Conservation (phyloP, 768 basidiomycete species). For the Porpolomopsis calyptriformis region DNA sequence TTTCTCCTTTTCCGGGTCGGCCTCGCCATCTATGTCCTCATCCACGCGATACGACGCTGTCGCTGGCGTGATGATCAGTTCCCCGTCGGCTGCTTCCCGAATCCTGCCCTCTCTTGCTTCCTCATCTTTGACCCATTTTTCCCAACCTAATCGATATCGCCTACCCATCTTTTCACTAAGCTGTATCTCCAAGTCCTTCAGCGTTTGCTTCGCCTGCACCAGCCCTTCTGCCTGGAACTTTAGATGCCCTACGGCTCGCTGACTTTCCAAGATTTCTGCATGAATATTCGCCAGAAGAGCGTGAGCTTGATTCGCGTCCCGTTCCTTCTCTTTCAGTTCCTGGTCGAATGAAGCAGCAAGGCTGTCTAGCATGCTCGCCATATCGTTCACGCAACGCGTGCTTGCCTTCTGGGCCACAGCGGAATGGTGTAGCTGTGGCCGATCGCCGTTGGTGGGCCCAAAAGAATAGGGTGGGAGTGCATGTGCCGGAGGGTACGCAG, state of each 20-base stretch:
- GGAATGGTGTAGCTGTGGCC: constrained; percentile 75
- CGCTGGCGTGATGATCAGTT: constrained; percentile 35
- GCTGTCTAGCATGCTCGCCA: constrained; percentile 77
- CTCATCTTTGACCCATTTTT: constrained; percentile 86
- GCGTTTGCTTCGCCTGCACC: constrained; percentile 42
- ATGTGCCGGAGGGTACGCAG: constrained; percentile 39
- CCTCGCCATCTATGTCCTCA: constrained; percentile 32
- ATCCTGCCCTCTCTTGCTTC: constrained; percentile 64
- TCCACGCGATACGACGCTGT: constrained; percentile 38
- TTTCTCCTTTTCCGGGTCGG: constrained; percentile 30
- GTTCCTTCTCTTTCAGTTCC: constrained; percentile 84
- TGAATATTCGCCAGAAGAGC: constrained; percentile 79
- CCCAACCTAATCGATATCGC: constrained; percentile 79
- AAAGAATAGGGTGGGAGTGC: constrained; percentile 33
- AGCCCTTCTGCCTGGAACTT: constrained; percentile 59
- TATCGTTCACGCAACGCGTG: constrained; percentile 75
- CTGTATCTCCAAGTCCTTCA: constrained; percentile 55
- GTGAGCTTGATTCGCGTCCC: constrained; percentile 83
- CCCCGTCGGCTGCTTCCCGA: constrained; percentile 51
- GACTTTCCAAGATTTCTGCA: constrained; percentile 80
- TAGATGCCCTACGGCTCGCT: constrained; percentile 62
- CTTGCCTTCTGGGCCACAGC: constrained; percentile 77
- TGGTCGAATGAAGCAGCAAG: constrained; percentile 86
- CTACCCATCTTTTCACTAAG: constrained; percentile 69
- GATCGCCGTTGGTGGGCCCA: constrained; percentile 45